Conservation (phyloP, 495 filamentous ascomycete genomes). For the Neurospora sublineolata region DNA sequence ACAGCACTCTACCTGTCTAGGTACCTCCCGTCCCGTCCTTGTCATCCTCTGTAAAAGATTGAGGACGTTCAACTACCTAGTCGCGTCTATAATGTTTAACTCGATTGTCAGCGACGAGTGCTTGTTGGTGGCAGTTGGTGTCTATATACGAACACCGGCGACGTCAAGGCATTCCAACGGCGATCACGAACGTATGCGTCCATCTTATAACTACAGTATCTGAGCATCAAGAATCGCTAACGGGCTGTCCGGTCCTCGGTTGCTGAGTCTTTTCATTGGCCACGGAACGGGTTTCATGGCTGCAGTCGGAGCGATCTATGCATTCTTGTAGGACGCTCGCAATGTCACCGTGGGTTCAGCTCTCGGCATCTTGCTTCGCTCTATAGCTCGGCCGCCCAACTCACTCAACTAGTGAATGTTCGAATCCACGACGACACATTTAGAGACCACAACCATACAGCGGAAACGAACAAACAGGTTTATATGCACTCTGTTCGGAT, state of each 20-base stretch:
- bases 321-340: not conserved
- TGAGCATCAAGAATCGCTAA: not conserved
- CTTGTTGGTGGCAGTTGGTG: not conserved
- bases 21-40: not conserved
- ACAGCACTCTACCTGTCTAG: not conserved
- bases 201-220: not conserved
- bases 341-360: constrained; percentile 7
- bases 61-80: not conserved
- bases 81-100: not conserved
- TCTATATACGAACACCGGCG: not conserved
- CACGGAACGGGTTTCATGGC: not conserved
- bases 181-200: not conserved
- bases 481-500: not conserved
- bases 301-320: constrained; percentile 3
- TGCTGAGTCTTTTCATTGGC: constrained; percentile 2
- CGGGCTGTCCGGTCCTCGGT: not conserved
- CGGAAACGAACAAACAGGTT: not conserved
- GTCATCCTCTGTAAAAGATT: not conserved
- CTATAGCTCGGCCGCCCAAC: not conserved
- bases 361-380: not conserved
- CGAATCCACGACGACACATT: not conserved
- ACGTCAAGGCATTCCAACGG: not conserved
- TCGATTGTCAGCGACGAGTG: not conserved
- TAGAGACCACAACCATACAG: not conserved
- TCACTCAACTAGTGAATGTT: not conserved